Conservation (phyloP, 208 protist genomes). For the Acanthamoeba polyphaga region DNA sequence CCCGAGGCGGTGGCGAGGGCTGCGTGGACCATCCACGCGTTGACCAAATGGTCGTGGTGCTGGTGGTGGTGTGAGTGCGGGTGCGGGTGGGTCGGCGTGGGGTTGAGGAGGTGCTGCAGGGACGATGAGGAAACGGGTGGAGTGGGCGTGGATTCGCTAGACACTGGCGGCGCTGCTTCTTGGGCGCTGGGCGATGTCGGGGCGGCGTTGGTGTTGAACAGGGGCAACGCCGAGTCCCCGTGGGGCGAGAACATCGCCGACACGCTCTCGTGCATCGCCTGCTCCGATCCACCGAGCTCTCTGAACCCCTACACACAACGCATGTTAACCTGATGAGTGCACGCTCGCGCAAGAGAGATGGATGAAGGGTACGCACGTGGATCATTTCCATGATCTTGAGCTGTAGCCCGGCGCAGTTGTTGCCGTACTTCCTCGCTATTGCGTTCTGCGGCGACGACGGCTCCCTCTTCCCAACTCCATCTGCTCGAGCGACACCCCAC, state of each 20-base stretch:
- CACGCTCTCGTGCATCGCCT: constrained; percentile 41
- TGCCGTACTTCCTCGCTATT: not conserved
- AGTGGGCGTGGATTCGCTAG: not conserved
- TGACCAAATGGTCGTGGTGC: not conserved
- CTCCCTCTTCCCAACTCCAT: not conserved
- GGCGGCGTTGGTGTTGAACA: not conserved
- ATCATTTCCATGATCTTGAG: constrained; percentile 52
- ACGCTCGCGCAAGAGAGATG: too few species aligned
- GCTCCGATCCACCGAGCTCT: not conserved
- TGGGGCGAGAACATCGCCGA: not conserved
- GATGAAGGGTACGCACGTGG: not conserved
- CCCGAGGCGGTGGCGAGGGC: too few species aligned
- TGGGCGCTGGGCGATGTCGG: not conserved
- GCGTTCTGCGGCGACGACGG: not conserved
- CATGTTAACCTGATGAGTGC: not conserved
- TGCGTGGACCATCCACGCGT: not conserved
- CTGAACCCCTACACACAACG: not conserved
- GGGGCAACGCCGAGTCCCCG: not conserved
- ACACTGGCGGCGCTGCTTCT: not conserved
- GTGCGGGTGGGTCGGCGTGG: not conserved
- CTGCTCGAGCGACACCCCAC: not conserved
- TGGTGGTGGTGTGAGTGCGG: not conserved
- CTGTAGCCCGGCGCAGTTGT: not conserved
- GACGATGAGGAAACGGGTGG: not conserved
- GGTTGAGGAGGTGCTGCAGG: not conserved